Conservation (phyloP, 1,284 basidiomycete genomes). For the Hemileia vastatrix region DNA sequence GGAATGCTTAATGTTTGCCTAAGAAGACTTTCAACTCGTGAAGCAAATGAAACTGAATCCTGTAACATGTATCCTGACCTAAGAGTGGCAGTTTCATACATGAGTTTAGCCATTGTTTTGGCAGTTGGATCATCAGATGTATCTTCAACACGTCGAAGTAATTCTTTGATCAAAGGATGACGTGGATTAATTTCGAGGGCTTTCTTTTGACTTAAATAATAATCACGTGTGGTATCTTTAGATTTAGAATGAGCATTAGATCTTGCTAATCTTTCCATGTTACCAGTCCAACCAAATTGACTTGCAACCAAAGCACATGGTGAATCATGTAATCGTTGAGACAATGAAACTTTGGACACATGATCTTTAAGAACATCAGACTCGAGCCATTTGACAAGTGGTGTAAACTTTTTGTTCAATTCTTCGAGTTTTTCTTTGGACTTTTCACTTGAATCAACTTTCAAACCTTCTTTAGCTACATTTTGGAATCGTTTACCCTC, state of each 20-base stretch:
- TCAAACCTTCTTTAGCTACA: too few relatives aligned
- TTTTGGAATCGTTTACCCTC: too few relatives aligned
- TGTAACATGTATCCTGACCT: too few relatives aligned
- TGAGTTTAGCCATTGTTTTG: too few relatives aligned
- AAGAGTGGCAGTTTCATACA: too few relatives aligned
- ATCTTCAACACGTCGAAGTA: constrained; percentile 67
- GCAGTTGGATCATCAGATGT: too few relatives aligned
- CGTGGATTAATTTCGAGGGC: constrained; percentile 84
- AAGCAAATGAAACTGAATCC: too few relatives aligned
- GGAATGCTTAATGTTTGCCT: too few relatives aligned
- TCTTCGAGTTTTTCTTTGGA: constrained; percentile 59
- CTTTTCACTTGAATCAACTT: constrained; percentile 54
- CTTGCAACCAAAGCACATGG: constrained; percentile 86
- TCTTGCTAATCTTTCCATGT: constrained; percentile 66
- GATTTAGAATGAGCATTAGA: background rate
- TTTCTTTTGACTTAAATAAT: constrained; percentile 52
- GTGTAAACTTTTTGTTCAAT: constrained; percentile 60
- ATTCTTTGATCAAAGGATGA: constrained; percentile 77
- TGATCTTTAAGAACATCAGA: constrained; percentile 5
- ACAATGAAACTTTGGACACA: too few relatives aligned
- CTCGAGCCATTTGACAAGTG: constrained; percentile 68
- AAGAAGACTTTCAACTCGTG: too few relatives aligned
- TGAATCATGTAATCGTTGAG: constrained; percentile 78
- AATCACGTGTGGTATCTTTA: constrained; percentile 47
- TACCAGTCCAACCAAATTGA: constrained; percentile 72